A percentile compares a stretch with the other conserved stretches of the same genome.
Evolutionary conservation across 2,329 filamentous ascomycete species (phyloP).

Genomic region (Fusarium coicis): DNA sequence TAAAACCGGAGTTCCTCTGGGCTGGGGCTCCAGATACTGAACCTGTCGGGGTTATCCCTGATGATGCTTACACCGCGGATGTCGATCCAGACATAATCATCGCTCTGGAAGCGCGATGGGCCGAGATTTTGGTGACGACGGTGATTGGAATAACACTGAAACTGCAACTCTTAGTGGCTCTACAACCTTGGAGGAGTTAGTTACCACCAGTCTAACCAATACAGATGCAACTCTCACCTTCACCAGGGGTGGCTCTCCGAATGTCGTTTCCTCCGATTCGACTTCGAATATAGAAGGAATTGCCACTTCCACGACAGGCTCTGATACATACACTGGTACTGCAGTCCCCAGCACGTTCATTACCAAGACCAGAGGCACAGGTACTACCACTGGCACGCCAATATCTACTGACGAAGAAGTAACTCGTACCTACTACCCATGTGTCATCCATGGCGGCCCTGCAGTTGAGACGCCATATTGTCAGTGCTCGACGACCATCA

Average conservation of each 20-base stretch:
- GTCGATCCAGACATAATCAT: not conserved
- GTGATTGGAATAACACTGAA: not conserved
- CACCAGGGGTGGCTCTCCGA: no score
- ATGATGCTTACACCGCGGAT: accelerated
- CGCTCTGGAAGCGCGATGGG: not conserved
- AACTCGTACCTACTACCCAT: not conserved
- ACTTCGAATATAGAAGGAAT: not conserved
- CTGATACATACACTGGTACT: not conserved
- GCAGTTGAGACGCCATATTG: not conserved
- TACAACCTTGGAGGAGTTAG: not conserved
- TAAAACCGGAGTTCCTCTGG: accelerated
- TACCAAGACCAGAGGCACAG: not conserved
- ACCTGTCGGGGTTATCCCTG: accelerated
- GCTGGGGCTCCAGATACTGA: not conserved
- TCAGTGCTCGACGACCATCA: not conserved
- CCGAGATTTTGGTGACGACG: not conserved
- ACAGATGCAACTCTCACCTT: no score
- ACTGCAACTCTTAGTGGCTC: not conserved
- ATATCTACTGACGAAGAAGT: not conserved
- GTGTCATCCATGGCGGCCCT: not conserved
- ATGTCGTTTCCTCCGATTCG: no score
- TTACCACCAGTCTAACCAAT: not conserved
- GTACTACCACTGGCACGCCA: not conserved
- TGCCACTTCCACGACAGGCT: no score
- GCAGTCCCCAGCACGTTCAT: not conserved